Evolutionary conservation across 2,329 filamentous ascomycete genomes (phyloP).

Genomic region (Fusarium hostae): DNA sequence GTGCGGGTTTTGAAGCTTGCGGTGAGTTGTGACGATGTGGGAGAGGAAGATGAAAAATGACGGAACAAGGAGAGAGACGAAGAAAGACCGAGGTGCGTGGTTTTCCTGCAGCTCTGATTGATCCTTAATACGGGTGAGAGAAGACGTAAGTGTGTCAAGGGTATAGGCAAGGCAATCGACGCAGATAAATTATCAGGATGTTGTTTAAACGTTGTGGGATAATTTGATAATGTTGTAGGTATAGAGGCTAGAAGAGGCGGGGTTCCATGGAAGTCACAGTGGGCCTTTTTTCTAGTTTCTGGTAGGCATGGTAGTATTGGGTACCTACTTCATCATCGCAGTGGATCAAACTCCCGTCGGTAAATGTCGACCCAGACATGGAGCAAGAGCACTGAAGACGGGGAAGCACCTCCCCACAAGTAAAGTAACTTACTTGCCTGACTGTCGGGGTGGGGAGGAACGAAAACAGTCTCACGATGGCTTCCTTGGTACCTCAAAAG

Average conservation of each 20-base stretch:
- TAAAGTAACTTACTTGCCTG: background rate
- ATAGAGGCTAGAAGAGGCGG: constrained; percentile 25
- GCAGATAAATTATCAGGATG: constrained; percentile 20
- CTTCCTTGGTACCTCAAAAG: constrained; percentile 17
- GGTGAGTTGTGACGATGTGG: constrained; percentile 23
- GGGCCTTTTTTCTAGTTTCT: constrained; percentile 17
- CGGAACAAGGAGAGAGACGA: background rate
- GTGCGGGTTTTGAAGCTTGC: constrained; percentile 28
- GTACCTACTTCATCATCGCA: constrained; percentile 30
- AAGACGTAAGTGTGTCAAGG: constrained; percentile 5
- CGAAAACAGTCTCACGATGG: constrained; percentile 24
- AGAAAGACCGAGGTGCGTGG: background rate
- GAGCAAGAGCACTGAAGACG: constrained; percentile 7
- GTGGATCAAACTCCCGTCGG: constrained; percentile 23
- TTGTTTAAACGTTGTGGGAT: constrained; percentile 24
- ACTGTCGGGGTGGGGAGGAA: background rate
- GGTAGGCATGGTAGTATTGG: constrained; percentile 15
- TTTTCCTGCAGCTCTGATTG: constrained; percentile 19
- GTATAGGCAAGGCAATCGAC: constrained; percentile 4
- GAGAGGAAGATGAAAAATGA: background rate
- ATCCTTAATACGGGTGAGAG: constrained; percentile 10
- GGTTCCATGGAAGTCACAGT: constrained; percentile 23
- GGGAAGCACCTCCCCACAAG: background rate
- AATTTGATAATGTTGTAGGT: constrained; percentile 30
- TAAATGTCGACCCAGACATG: constrained; percentile 23